phyloP scores from a whole-genome alignment of 176 grass and related monocot species.

The Juncus inflexus region DNA sequence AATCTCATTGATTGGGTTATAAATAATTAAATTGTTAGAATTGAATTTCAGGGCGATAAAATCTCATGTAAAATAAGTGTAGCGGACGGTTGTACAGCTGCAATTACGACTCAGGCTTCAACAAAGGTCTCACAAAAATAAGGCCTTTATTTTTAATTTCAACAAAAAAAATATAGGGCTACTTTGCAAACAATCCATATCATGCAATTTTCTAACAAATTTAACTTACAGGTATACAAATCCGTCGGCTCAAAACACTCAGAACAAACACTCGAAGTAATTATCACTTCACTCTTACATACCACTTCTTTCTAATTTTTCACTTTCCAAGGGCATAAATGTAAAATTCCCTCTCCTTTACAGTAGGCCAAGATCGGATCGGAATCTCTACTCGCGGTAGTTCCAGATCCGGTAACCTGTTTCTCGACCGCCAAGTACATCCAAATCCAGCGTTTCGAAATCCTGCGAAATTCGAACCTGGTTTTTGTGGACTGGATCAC shows the following conservation, averaged over 20 bases:
- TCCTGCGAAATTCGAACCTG: constrained; percentile 58
- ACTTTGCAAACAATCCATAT: background rate
- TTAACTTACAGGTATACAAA: constrained; percentile 68
- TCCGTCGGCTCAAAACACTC: constrained; percentile 77
- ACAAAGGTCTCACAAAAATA: constrained; percentile 53
- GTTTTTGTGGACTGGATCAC: constrained; percentile 92
- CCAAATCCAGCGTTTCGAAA: constrained; percentile 73
- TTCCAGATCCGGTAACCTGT: constrained; percentile 91
- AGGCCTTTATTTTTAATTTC: background rate
- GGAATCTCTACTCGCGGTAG: constrained; percentile 57
- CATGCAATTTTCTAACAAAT: background rate
- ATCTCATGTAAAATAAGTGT: constrained; percentile 56
- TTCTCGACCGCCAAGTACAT: constrained; percentile 59
- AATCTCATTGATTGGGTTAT: no score
- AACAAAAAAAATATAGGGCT: background rate
- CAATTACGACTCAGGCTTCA: constrained; percentile 81
- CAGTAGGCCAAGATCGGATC: constrained; percentile 73
- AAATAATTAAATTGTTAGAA: background rate
- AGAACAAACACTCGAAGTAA: constrained; percentile 75
- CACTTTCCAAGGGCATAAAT: background rate
- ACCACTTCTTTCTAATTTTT: background rate
- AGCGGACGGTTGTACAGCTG: constrained; percentile 57
- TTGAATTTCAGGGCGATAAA: constrained; percentile 52
- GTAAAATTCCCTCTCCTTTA: constrained; percentile 23
- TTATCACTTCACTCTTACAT: background rate